A percentile compares a stretch with the other conserved stretches of the same genome.
phyloP scores from a whole-genome alignment of 306 rosid genomes.

The Acacia melanoxylon region DNA sequence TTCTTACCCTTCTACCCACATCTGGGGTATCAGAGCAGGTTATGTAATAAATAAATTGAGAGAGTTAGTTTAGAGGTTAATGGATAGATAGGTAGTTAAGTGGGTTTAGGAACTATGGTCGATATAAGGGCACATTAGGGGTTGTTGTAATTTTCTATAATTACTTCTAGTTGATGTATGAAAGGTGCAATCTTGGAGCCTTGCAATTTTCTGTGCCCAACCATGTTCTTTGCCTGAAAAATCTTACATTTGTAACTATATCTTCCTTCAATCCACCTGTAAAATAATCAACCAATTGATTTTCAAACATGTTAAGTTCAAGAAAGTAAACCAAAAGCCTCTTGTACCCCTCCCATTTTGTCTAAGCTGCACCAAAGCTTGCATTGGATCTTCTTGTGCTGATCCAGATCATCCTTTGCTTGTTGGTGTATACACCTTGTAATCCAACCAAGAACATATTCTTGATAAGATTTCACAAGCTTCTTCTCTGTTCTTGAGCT shows the following conservation, averaged over 20 bases:
- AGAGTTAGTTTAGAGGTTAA: too few relatives aligned
- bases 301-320: not conserved
- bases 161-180: not conserved
- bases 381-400: not conserved
- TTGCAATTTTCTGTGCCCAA: not conserved
- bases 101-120: too few relatives aligned
- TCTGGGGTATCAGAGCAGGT: constrained; percentile 1
- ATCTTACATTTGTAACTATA: not conserved
- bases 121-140: too few relatives aligned
- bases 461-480: not conserved
- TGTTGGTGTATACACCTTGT: not conserved
- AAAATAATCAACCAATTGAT: not conserved
- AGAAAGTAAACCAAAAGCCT: not conserved
- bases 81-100: too few relatives aligned
- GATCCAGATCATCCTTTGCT: not conserved
- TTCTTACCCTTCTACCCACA: too few relatives aligned
- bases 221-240: not conserved
- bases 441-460: not conserved
- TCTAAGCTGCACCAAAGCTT: not conserved
- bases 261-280: not conserved
- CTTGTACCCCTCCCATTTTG: not conserved
- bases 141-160: too few relatives aligned
- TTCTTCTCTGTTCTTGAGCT: not conserved
- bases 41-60: too few relatives aligned
- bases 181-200: not conserved